Evolutionary conservation across 2,329 filamentous ascomycete species (phyloP).

Genomic region (Amylocarpus encephaloides): DNA sequence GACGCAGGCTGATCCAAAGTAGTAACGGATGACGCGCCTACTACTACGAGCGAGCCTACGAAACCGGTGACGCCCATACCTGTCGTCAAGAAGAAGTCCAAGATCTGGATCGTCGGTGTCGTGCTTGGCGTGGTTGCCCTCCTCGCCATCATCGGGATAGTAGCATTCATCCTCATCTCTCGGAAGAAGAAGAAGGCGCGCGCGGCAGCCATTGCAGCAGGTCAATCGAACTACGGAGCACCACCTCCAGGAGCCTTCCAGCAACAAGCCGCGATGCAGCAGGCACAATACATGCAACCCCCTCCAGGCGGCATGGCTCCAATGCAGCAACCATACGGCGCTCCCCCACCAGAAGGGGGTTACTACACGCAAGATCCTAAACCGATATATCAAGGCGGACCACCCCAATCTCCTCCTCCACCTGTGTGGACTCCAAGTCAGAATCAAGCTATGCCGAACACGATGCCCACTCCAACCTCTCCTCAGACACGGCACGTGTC

Average conservation of each 20-base stretch:
- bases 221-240: background rate
- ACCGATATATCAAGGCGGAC: background rate
- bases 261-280: background rate
- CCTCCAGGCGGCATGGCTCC: background rate
- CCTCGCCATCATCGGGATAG: slow-evolving; percentile 1
- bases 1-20: background rate
- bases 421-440: slow-evolving; percentile 2
- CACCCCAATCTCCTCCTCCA: slow-evolving; percentile 1
- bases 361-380: slow-evolving; percentile 2
- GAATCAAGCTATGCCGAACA: background rate
- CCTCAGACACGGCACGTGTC: slow-evolving; percentile 2
- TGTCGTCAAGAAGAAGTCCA: background rate
- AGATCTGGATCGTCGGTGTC: slow-evolving; percentile 3
- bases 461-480: background rate
- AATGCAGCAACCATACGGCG: background rate
- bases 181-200: slow-evolving; percentile 8
- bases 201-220: slow-evolving; percentile 4
- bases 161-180: slow-evolving; percentile 4
- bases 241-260: background rate
- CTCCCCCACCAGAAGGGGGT: background rate
- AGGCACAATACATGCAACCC: background rate
- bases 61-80: background rate
- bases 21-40: no score
- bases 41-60: no score
- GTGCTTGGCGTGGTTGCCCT: background rate